phyloP scores from a whole-genome alignment of 2,329 filamentous ascomycete species.

The Karstenula rhodostoma region DNA sequence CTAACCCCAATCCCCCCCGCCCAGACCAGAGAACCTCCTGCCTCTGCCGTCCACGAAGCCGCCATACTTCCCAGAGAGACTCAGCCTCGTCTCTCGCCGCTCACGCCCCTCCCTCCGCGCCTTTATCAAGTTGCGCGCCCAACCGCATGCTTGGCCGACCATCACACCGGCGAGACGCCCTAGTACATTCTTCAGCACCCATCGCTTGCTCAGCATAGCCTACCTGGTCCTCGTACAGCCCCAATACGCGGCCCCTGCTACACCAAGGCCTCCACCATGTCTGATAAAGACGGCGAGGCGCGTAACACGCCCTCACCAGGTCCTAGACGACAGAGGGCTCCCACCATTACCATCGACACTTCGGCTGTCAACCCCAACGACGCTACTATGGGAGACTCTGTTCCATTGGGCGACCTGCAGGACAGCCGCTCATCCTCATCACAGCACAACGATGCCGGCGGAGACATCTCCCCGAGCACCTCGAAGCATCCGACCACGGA shows the following conservation, averaged over 20 bases:
- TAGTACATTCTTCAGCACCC: constrained; percentile 38
- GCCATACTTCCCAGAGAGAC: constrained; percentile 10
- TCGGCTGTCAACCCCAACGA: constrained; percentile 55
- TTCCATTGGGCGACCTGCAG: constrained; percentile 43
- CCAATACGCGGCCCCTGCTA: constrained; percentile 21
- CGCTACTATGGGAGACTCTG: constrained; percentile 43
- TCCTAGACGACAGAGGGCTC: constrained; percentile 53
- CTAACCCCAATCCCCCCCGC: constrained; percentile 1
- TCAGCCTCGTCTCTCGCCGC: constrained; percentile 27
- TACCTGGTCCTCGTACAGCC: constrained; percentile 23
- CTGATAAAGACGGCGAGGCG: constrained; percentile 33
- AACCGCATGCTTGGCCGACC: constrained; percentile 35
- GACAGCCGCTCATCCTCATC: constrained; percentile 34
- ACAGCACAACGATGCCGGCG: constrained; percentile 30
- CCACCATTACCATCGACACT: constrained; percentile 63
- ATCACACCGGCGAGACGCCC: constrained; percentile 42
- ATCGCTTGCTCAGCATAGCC: constrained; percentile 35
- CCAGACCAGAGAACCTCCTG: constrained; percentile 1
- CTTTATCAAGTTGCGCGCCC: constrained; percentile 26
- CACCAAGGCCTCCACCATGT: constrained; percentile 38
- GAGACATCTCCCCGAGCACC: constrained; percentile 34
- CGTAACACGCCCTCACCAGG: constrained; percentile 38
- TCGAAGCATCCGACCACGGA: constrained; percentile 53
- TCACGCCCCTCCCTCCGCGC: constrained; percentile 2
- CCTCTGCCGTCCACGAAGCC: constrained; percentile 1